phyloP scores from a whole-genome alignment of 1,284 basidiomycete species.

The Porphyrellus sp. region DNA sequence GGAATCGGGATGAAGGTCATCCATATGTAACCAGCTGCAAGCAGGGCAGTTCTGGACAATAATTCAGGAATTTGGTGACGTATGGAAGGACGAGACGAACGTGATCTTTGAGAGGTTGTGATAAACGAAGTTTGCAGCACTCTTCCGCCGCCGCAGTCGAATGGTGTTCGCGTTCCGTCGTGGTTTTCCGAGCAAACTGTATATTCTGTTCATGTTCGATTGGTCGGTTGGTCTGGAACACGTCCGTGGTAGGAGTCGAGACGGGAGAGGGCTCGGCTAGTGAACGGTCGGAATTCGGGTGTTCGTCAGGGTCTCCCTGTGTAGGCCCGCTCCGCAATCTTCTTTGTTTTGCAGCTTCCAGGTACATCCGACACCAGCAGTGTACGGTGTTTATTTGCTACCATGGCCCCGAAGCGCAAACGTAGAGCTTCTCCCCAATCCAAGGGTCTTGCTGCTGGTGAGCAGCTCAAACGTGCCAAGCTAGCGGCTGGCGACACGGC shows the following conservation, averaged over 20 bases:
- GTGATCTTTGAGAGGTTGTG: slow-evolving; percentile 29
- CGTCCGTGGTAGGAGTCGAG: neutral
- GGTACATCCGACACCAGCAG: neutral
- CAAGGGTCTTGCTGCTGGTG: slow-evolving; percentile 54
- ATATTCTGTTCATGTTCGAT: slow-evolving; percentile 23
- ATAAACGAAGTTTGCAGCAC: slow-evolving; percentile 17
- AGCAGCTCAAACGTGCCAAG: slow-evolving; percentile 57
- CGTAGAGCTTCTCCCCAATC: slow-evolving; percentile 47
- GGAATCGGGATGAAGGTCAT: slow-evolving; percentile 67
- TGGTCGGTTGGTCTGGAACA: too few relatives aligned
- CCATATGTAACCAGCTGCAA: slow-evolving; percentile 70
- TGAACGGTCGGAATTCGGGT: slow-evolving; percentile 28
- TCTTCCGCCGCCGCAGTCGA: slow-evolving; percentile 32
- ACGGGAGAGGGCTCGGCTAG: neutral
- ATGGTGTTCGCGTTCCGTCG: slow-evolving; percentile 15
- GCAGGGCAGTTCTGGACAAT: slow-evolving; percentile 48
- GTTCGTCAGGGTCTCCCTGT: slow-evolving; percentile 17
- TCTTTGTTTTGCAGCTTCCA: slow-evolving; percentile 14
- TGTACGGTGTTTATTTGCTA: neutral
- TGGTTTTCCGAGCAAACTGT: slow-evolving; percentile 14
- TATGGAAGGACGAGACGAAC: slow-evolving; percentile 24
- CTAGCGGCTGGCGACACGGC: slow-evolving; percentile 46
- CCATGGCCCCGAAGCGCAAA: slow-evolving; percentile 63
- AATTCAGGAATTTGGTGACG: neutral
- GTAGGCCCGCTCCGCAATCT: slow-evolving; percentile 16